These are phyloP conservation scores for Kwoniella heveanensis DNA, from an alignment of 768 basidiomycete genomes.

Conservation along the genomic window DNA sequence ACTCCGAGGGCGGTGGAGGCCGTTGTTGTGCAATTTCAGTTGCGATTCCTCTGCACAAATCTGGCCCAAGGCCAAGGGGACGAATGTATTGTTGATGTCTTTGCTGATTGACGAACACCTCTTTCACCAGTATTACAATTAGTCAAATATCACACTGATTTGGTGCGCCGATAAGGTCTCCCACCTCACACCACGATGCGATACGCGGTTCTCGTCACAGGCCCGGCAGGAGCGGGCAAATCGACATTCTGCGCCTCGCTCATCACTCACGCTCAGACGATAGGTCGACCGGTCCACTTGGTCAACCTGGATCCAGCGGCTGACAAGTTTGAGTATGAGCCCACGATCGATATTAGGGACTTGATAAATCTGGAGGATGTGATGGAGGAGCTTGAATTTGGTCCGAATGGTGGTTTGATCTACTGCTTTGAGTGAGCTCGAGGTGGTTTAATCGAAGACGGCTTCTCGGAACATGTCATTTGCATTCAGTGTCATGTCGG, in stretches of 20 bases:
- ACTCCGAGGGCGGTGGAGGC: background rate
- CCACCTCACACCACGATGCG: slow-evolving; percentile 42
- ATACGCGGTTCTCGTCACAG: slow-evolving; percentile 60
- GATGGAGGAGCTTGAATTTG: slow-evolving; percentile 91
- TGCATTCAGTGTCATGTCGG: no score
- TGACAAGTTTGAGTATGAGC: slow-evolving; percentile 86
- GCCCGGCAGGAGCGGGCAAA: slow-evolving; percentile 98
- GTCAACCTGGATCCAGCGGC: slow-evolving; percentile 98
- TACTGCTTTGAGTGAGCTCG: slow-evolving; percentile 81
- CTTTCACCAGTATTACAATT: no score
- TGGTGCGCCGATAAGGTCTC: no score
- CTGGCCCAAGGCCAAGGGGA: no score
- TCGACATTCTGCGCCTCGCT: slow-evolving; percentile 88
- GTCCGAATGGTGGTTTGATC: slow-evolving; percentile 94
- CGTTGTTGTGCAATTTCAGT: slow-evolving; percentile 2
- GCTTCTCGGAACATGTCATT: no score
- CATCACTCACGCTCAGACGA: slow-evolving; percentile 80
- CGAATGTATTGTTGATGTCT: no score
- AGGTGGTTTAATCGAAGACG: background rate
- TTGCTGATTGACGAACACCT: no score
- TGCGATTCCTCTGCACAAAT: no score
- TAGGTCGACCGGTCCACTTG: slow-evolving; percentile 82
- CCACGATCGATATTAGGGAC: slow-evolving; percentile 89
- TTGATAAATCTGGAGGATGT: slow-evolving; percentile 90
- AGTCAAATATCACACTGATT: no score